These are phyloP conservation scores for Calonectria crousiana DNA, from an alignment of 2,329 filamentous ascomycete genomes.

Conservation along the genomic window DNA sequence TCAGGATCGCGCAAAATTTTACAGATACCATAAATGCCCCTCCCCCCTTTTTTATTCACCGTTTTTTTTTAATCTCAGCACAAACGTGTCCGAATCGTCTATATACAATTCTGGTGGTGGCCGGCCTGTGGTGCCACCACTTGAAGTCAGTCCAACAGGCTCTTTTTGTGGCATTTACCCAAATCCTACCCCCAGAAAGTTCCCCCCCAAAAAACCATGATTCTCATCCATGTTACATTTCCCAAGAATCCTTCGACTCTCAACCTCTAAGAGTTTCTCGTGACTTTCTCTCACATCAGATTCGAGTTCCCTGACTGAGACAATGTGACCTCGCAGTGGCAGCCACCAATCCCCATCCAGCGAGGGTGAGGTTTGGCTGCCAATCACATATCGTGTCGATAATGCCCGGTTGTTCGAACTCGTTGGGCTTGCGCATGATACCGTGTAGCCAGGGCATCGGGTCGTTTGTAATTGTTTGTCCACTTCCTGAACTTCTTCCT, in stretches of 20 bases:
- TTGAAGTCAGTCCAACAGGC: not conserved
- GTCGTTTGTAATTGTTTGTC: not conserved
- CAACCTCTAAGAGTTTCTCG: not conserved
- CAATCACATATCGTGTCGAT: not conserved
- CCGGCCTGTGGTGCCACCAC: not conserved
- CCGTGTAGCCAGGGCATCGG: not conserved
- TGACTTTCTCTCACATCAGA: not conserved
- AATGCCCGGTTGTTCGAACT: not conserved
- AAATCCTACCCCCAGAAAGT: not conserved
- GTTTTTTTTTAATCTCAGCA: not conserved
- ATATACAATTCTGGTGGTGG: not conserved
- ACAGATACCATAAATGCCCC: not conserved
- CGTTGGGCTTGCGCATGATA: not conserved
- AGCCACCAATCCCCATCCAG: not conserved
- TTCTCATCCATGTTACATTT: not conserved
- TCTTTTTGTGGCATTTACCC: not conserved
- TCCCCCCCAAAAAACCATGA: not conserved
- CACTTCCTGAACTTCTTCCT: not conserved
- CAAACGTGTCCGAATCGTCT: not conserved
- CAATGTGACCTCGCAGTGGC: not conserved
- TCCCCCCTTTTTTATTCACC: not conserved
- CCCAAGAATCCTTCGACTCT: too few species aligned
- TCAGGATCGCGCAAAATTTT: not conserved
- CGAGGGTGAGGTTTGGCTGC: not conserved
- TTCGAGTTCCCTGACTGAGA: not conserved